A percentile compares a stretch with the other conserved stretches of the same genome.
Conservation (phyloP, 441 rosid genomes). For the Gossypium gossypioides region DNA sequence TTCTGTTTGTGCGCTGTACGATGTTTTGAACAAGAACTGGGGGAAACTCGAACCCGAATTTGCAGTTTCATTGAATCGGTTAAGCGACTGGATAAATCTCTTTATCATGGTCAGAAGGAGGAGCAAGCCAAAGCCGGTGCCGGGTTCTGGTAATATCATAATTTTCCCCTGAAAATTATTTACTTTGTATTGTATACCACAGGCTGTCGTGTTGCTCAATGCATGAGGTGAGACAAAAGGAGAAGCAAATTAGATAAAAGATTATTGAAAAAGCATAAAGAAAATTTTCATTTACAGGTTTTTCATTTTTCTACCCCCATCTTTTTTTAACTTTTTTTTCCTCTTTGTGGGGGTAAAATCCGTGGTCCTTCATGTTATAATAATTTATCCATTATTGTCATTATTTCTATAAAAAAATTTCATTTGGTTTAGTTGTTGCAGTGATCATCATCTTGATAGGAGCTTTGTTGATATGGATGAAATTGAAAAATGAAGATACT, state of each 20-base stretch:
- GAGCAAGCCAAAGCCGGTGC: not conserved
- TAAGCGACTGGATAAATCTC: not conserved
- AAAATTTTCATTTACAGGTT: conserved; percentile 20
- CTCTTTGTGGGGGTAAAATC: not conserved
- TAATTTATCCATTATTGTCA: not conserved
- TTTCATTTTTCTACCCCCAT: not conserved
- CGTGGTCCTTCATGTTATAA: conserved; percentile 20
- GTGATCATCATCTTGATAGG: too few relatives aligned
- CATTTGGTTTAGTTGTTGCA: too few relatives aligned
- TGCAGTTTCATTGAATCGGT: not conserved
- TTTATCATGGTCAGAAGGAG: not conserved
- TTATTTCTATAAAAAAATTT: too few relatives aligned
- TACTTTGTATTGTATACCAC: conserved; percentile 1
- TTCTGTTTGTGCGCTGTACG: not conserved
- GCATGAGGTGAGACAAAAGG: not conserved
- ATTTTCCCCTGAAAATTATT: not conserved
- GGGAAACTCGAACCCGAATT: not conserved
- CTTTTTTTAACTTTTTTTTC: not conserved
- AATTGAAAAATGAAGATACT: too few relatives aligned
- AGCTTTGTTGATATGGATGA: too few relatives aligned
- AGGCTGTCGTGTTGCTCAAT: not conserved
- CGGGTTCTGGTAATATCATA: not conserved
- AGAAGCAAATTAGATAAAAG: not conserved
- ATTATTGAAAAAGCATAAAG: conserved; percentile 13
- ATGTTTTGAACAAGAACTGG: not conserved